Evolutionary conservation across 169 alveolate species (phyloP), one percentile per base, ranked within the genome.

Genomic region (Plasmodium gonderi): DNA sequence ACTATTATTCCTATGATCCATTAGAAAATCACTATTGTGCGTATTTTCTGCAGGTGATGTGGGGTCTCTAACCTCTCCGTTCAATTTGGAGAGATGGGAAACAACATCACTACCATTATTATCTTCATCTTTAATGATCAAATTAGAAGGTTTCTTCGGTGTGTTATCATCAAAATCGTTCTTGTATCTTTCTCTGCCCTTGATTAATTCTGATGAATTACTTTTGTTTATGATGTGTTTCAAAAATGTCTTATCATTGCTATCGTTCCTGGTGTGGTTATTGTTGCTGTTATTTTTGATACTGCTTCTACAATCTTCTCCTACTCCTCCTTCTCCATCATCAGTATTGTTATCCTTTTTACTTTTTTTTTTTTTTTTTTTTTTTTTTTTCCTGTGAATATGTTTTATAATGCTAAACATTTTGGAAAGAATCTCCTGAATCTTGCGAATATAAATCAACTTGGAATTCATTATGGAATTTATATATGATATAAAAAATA

Each of bases 401-500:
- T 47, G 67, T 75, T 85, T 85, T 85, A 85, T 74, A 36, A 85
- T 85, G 65, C 29, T 54, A 60, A 85, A 85, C 79, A 85, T 49
- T 29, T 65, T 75, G 0, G 74, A 38, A 5, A 85, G 79, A 20
- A 75, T 17, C 11, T 75, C 79, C 49, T 85, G 92, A 14, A 85
- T 85, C 67, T 85, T 85, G 9, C 69, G 64, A 3, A 85, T 29
- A n/a, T 85, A 85, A 20, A 85, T 51, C 49, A 85, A 31, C 49
- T 85, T 85, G 4, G 92, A 85, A 33, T 75, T 74, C 80, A 85
- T 45, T 20, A 85, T 67, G 11, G 87, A 40, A 45, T 54, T 76
- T 49, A 85, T 36, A 51, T 85, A 85, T 8, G 92, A 85, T 12
- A 85, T 85, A 42, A 85, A 85, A 85, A 85, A 85, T 12, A 76